Evolutionary conservation across 73 alveolate genomes (phyloP).

Genomic region (Paraurostyla sp.): DNA sequence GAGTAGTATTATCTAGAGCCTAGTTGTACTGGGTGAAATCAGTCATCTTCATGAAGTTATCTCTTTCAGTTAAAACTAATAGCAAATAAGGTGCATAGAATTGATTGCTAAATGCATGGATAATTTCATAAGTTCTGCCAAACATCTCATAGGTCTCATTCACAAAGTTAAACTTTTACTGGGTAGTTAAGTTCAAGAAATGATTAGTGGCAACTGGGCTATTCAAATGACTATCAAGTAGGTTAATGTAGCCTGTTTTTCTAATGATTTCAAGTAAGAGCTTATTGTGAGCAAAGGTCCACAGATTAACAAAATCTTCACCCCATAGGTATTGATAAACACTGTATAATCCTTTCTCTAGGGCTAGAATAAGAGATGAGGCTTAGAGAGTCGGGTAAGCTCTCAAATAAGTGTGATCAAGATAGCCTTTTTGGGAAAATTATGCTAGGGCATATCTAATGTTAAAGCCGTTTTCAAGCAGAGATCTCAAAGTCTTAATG

Average conservation of each 20-base stretch:
- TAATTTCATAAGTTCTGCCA: background rate
- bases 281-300: background rate
- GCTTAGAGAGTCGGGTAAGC: background rate
- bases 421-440: background rate
- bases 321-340: background rate
- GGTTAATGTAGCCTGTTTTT: background rate
- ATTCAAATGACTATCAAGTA: background rate
- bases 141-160: background rate
- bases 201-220: background rate
- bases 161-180: background rate
- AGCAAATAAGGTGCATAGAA: constrained; percentile 42
- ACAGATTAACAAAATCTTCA: background rate
- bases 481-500: background rate
- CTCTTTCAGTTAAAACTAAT: constrained; percentile 9
- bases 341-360: background rate
- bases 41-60: constrained; percentile 5
- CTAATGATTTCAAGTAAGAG: background rate
- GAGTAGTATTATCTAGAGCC: background rate
- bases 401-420: background rate
- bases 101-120: background rate
- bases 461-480: background rate
- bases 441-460: background rate
- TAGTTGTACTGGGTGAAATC: background rate
- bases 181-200: background rate
- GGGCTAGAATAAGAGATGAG: background rate